These are phyloP conservation scores for Kluyveromyces aestuarii DNA, from an alignment of 805 yeast species.

Conservation along the genomic window DNA sequence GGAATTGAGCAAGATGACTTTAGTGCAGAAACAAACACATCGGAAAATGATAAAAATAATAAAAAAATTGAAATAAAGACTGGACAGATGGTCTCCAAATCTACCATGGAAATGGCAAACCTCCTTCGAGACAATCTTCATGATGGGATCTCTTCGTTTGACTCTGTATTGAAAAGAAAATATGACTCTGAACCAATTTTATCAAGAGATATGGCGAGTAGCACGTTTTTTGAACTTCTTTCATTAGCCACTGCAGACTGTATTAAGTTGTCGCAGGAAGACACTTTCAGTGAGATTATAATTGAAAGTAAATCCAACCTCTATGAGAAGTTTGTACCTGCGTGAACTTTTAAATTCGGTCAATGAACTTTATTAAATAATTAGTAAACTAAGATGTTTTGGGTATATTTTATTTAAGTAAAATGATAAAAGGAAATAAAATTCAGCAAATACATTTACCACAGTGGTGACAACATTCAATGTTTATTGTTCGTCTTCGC, in stretches of 20 bases:
- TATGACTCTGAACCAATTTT: slow-evolving; percentile 1
- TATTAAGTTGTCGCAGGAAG: slow-evolving; percentile 49
- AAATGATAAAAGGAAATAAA: neutral
- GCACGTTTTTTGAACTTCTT: slow-evolving; percentile 67
- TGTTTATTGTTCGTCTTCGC: neutral
- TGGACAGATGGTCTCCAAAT: slow-evolving; percentile 20
- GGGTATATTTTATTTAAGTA: neutral
- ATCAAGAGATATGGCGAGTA: slow-evolving; percentile 21
- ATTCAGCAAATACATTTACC: too few relatives aligned
- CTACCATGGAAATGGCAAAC: slow-evolving; percentile 23
- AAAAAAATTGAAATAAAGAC: slow-evolving; percentile 9
- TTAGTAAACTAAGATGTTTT: neutral
- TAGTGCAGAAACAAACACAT: neutral
- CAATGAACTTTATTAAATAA: too few relatives aligned
- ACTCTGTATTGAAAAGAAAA: slow-evolving; percentile 7
- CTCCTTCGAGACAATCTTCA: slow-evolving; percentile 13
- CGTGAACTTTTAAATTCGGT: slow-evolving; percentile 3
- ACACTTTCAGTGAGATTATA: slow-evolving; percentile 50
- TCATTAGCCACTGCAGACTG: slow-evolving; percentile 76
- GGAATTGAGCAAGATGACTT: slow-evolving; percentile 1
- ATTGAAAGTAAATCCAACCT: slow-evolving; percentile 38
- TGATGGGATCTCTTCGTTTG: slow-evolving; percentile 9
- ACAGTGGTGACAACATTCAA: too few relatives aligned
- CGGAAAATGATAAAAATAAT: neutral
- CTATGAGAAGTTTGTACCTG: slow-evolving; percentile 23